Evolutionary conservation across 768 basidiomycete genomes (phyloP).

Genomic region (Termitomyces sp.): DNA sequence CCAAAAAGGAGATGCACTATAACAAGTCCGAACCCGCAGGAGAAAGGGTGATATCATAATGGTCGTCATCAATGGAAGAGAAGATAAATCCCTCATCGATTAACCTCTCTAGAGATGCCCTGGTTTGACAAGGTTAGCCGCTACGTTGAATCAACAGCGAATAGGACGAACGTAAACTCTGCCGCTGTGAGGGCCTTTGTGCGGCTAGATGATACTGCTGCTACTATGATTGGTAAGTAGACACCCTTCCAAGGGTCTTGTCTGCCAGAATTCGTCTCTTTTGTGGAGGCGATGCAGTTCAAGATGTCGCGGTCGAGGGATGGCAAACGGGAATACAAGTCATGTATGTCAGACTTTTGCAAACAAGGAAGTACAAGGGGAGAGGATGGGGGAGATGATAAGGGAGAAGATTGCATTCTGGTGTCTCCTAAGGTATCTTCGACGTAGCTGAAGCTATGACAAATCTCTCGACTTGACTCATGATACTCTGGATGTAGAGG

Average conservation of each 20-base stretch:
- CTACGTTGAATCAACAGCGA: not conserved
- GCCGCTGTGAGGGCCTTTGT: not conserved
- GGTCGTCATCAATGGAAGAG: not conserved
- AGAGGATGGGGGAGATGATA: not conserved
- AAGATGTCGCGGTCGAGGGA: constrained; percentile 2
- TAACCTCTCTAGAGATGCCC: not conserved
- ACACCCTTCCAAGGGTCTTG: not conserved
- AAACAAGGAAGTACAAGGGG: not conserved
- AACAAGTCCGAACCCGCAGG: not conserved
- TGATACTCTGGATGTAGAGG: not conserved
- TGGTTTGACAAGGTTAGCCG: not conserved
- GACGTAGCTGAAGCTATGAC: not conserved
- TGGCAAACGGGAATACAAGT: not conserved
- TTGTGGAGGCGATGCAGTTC: not conserved
- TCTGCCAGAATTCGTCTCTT: not conserved
- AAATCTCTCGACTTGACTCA: not conserved
- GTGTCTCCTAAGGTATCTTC: not conserved
- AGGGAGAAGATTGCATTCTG: not conserved
- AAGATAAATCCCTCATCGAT: not conserved
- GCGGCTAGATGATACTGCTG: not conserved
- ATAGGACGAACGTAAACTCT: not conserved
- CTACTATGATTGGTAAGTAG: not conserved
- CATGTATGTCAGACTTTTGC: not conserved
- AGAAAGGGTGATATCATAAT: not conserved
- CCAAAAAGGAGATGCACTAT: not conserved